phyloP scores from a whole-genome alignment of 345 rosid genomes.

The Garcia nutans region DNA sequence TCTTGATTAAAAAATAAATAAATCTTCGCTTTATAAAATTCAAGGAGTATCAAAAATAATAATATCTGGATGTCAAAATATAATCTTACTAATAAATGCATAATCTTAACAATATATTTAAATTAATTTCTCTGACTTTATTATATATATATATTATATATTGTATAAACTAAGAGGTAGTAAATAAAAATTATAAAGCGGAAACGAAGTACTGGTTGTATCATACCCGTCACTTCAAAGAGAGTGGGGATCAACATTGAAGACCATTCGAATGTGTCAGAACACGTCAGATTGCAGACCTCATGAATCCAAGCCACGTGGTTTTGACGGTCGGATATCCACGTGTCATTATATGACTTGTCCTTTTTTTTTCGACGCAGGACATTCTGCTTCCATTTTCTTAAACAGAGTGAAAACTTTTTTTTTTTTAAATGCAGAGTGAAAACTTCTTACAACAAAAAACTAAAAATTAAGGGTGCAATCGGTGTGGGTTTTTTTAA shows the following conservation, averaged over 20 bases:
- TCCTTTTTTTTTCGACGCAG: conserved; percentile 18
- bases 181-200: too few relatives aligned
- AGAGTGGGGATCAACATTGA: background rate
- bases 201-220: too few relatives aligned
- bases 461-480: background rate
- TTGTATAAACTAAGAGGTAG: too few relatives aligned
- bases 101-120: too few relatives aligned
- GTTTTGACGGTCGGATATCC: conserved; percentile 20
- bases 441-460: background rate
- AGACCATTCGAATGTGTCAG: conserved; percentile 9
- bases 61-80: too few relatives aligned
- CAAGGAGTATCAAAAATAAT: too few relatives aligned
- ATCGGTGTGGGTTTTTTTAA: too few relatives aligned
- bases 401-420: conserved; percentile 15
- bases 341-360: conserved; percentile 34
- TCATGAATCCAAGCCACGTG: conserved; percentile 34
- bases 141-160: too few relatives aligned
- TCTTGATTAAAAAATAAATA: too few relatives aligned
- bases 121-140: too few relatives aligned
- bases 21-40: too few relatives aligned
- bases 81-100: too few relatives aligned
- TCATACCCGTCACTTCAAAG: background rate
- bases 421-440: conserved; percentile 14
- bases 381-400: conserved; percentile 30
- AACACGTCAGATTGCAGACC: conserved; percentile 27